Evolutionary conservation across 1,284 basidiomycete species (phyloP).

Genomic region (Sphagnurus paluster): DNA sequence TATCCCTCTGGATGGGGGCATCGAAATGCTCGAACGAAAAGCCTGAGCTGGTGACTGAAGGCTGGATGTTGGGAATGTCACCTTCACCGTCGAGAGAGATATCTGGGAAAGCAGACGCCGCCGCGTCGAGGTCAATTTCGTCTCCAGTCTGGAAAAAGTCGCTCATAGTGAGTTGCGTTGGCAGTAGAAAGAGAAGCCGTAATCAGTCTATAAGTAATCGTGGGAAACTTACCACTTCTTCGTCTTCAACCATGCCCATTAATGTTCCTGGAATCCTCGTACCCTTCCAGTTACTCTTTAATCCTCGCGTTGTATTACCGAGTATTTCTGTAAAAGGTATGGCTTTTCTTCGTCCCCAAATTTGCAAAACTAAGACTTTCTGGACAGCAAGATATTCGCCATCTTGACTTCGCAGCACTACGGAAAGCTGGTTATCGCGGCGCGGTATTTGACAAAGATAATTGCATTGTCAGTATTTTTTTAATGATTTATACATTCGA

Average conservation of each 20-base stretch:
- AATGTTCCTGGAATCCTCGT: slow-evolving; percentile 80
- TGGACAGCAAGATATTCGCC: slow-evolving; percentile 76
- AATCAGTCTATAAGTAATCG: slow-evolving; percentile 12
- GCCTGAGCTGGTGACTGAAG: slow-evolving; percentile 32
- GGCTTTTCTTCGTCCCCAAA: not conserved
- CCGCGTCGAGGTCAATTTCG: slow-evolving; percentile 76
- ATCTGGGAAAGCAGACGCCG: slow-evolving; percentile 83
- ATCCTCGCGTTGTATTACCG: slow-evolving; percentile 76
- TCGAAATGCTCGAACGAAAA: slow-evolving; percentile 72
- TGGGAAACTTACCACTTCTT: slow-evolving; percentile 18
- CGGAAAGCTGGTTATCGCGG: slow-evolving; percentile 80
- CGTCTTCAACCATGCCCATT: slow-evolving; percentile 55
- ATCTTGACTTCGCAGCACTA: slow-evolving; percentile 83
- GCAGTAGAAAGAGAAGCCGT: not conserved
- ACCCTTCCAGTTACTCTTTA: slow-evolving; percentile 72
- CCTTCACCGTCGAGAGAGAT: slow-evolving; percentile 69
- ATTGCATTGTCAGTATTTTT: slow-evolving; percentile 74
- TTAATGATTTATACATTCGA: too few relatives aligned
- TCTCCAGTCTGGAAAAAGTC: slow-evolving; percentile 34
- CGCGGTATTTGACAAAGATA: slow-evolving; percentile 96
- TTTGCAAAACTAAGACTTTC: slow-evolving; percentile 13
- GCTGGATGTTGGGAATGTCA: slow-evolving; percentile 48
- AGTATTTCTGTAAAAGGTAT: slow-evolving; percentile 73
- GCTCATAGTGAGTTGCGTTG: slow-evolving; percentile 25
- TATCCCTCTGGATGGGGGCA: slow-evolving; percentile 38